Base-by-base conservation (phyloP, 305 asterid genomes). In the Andrographis paniculata region DNA sequence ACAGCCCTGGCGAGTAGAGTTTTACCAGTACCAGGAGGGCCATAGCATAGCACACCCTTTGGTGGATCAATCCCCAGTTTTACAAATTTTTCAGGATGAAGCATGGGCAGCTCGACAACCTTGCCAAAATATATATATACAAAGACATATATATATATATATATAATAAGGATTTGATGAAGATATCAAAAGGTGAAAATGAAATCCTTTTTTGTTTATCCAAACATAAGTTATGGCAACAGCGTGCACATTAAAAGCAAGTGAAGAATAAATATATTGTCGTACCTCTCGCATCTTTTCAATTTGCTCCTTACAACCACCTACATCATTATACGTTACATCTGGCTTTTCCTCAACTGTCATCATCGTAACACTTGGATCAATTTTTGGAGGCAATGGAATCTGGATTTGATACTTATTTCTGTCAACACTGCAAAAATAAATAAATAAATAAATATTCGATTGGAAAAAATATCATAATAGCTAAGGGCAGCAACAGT, bases 201-300 rank as follows among this genome's bases (percentile, higher is more conserved):
- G n/a, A n/a, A n/a, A n/a, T n/a, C n/a, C n/a, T n/a, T n/a, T n/a
- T n/a, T n/a, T n/a, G n/a, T n/a, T n/a, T 27, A 27, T 0, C 6
- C 33, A 27, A 27, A 27, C 31, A 19, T 16, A 55, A 35, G 33
- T 33, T 19, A 38, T 31, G 50, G 21, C 10, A 28, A 48, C 15
- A 40, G 37, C 53, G 5, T 28, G 16, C 6, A 41, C 38, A 13
- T 7, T 40, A 11, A 40, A 12, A 16, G 24, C 41, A 52, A 18
- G 38, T 20, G 24, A 64, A 37, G 19, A 51, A 42, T 53, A 45
- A 15, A 54, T 1, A 27, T 39, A 14, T n/a, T n/a, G n/a, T n/a
- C n/a, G n/a, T n/a, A n/a, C 98, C 95, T 89, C 98, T 62, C 98
- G 58, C 96, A 89, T 89, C 73, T 85, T 89, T 60, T 89, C 98